Conservation (phyloP, 495 filamentous ascomycete species). For the Clohesyomyces aquaticus region DNA sequence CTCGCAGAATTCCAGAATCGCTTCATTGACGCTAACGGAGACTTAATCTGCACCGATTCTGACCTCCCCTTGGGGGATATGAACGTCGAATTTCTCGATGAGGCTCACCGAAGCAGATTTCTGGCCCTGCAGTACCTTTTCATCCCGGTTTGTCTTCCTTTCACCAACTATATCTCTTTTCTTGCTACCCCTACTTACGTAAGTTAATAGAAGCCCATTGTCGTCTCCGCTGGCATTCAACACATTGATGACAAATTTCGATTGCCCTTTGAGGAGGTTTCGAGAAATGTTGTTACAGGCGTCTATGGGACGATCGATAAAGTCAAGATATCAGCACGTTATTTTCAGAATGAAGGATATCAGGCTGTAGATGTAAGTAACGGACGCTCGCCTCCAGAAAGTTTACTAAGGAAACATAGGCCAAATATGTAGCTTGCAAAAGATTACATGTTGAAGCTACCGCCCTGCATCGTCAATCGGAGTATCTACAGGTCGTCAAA, state of each 20-base stretch:
- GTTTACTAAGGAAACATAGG: background rate
- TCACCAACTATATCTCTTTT: no score
- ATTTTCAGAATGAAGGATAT: background rate
- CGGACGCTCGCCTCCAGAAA: no score
- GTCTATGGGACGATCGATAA: slow-evolving; percentile 17
- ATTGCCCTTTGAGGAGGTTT: slow-evolving; percentile 12
- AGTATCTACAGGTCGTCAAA: slow-evolving; percentile 16
- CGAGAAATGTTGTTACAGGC: slow-evolving; percentile 1
- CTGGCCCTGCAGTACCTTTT: slow-evolving; percentile 3
- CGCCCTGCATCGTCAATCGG: background rate
- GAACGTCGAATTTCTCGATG: background rate
- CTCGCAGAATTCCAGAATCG: background rate
- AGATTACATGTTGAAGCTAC: background rate
- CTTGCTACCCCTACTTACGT: background rate
- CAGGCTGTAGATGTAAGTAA: background rate
- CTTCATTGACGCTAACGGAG: background rate
- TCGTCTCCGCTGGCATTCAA: slow-evolving; percentile 3
- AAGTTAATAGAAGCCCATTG: background rate
- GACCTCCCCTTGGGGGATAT: background rate
- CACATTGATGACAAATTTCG: slow-evolving; percentile 2
- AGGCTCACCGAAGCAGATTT: background rate
- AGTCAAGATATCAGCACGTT: slow-evolving; percentile 9
- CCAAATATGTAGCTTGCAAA: slow-evolving; percentile 17
- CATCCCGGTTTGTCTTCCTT: background rate
- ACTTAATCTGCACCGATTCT: background rate